Evolutionary conservation across 352 stramenopile species (phyloP).

Genomic region (Blastocystis sp.): DNA sequence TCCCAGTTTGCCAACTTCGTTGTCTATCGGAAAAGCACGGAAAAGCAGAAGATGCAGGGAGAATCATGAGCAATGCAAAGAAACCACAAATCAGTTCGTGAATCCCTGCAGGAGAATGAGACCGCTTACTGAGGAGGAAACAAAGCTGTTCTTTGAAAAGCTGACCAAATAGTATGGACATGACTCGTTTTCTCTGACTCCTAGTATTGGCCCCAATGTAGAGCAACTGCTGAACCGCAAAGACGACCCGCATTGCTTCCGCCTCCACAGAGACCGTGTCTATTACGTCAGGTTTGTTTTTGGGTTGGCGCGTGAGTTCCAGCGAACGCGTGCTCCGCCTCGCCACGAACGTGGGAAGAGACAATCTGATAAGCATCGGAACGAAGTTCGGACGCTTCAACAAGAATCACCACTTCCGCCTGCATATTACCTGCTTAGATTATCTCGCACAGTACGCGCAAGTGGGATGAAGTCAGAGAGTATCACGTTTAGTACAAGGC

Average conservation of each 20-base stretch:
- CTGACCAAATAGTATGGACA: conserved; percentile 81
- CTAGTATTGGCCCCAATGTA: conserved; percentile 89
- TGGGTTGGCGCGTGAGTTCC: not conserved
- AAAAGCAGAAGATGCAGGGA: too few relatives aligned
- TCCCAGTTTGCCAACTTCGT: too few relatives aligned
- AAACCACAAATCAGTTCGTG: not conserved
- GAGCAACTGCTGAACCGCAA: conserved; percentile 91
- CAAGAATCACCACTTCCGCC: conserved; percentile 94
- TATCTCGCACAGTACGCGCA: conserved; percentile 96
- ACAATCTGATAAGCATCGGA: conserved; percentile 90
- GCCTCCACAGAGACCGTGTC: conserved; percentile 91
- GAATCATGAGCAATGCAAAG: too few relatives aligned
- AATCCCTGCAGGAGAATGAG: conserved; percentile 79
- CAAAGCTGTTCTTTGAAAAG: conserved; percentile 94
- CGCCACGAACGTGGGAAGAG: conserved; percentile 86
- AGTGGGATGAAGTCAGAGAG: conserved; percentile 72
- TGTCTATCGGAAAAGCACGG: too few relatives aligned
- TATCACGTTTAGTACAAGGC: conserved; percentile 87
- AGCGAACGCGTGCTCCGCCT: conserved; percentile 86
- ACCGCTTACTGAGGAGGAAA: conserved; percentile 95
- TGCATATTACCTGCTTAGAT: conserved; percentile 96
- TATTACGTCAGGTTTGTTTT: conserved; percentile 83
- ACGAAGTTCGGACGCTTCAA: conserved; percentile 98
- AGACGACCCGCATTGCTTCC: conserved; percentile 95
- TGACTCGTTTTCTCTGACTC: not conserved